Percentiles rank a stretch among this genome's conserved stretches.
Conservation (phyloP, 2,329 filamentous ascomycete species). For the Phaeosphaeria sp. region DNA sequence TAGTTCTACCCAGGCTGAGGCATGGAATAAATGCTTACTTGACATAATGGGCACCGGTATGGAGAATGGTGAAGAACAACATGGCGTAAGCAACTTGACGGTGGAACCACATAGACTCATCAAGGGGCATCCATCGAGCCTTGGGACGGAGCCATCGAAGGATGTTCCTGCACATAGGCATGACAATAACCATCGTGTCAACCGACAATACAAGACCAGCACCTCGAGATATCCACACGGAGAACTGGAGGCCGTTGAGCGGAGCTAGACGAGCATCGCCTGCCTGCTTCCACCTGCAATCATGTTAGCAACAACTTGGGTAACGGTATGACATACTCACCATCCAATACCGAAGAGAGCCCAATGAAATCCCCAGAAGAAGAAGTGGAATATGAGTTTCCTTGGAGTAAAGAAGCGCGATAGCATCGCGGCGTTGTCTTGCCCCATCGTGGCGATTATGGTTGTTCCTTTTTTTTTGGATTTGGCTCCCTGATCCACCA, state of each 20-base stretch:
- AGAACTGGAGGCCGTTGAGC: conserved; percentile 82
- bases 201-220: conserved; percentile 85
- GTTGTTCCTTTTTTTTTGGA: background rate
- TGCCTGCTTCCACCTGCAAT: conserved; percentile 78
- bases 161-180: conserved; percentile 94
- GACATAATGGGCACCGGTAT: conserved; percentile 86
- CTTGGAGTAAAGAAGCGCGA: conserved; percentile 61
- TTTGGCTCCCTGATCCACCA: conserved; percentile 5
- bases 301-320: conserved; percentile 9
- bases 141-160: conserved; percentile 86
- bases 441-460: conserved; percentile 20
- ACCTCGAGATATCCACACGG: conserved; percentile 95
- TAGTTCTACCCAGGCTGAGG: conserved; percentile 3
- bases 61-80: conserved; percentile 79
- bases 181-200: conserved; percentile 84
- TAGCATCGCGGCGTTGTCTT: conserved; percentile 13
- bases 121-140: conserved; percentile 85
- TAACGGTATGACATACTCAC: conserved; percentile 59
- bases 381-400: conserved; percentile 78
- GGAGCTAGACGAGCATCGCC: conserved; percentile 71
- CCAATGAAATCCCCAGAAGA: conserved; percentile 82
- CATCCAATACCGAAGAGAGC: conserved; percentile 84
- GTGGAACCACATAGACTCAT: conserved; percentile 97
- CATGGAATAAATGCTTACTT: conserved; percentile 66
- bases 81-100: conserved; percentile 90